Conservation (phyloP, 2,329 filamentous ascomycete genomes). For the Diaporthe velutina region DNA sequence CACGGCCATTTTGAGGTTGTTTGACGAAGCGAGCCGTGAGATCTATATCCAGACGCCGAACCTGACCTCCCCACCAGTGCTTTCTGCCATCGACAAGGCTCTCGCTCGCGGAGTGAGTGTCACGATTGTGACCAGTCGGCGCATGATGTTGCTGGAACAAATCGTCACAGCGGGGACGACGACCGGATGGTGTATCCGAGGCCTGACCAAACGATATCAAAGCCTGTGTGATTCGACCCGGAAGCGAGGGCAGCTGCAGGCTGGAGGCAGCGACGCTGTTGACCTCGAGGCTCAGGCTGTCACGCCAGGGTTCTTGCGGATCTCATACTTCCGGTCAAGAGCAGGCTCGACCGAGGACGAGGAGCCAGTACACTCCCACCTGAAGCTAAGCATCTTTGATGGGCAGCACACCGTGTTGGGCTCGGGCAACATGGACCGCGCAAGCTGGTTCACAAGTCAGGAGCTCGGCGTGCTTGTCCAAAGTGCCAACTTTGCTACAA, state of each 20-base stretch:
- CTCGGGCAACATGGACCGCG: conserved; percentile 86
- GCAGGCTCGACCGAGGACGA: conserved; percentile 49
- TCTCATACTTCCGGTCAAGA: conserved; percentile 69
- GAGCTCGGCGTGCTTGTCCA: conserved; percentile 78
- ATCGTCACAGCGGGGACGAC: conserved; percentile 83
- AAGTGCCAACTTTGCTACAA: conserved; percentile 48
- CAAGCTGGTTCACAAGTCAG: conserved; percentile 89
- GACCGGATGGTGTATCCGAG: conserved; percentile 73
- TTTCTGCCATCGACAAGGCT: conserved; percentile 71
- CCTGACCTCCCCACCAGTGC: conserved; percentile 75
- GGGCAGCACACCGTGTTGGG: conserved; percentile 76
- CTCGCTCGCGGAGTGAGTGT: conserved; percentile 77
- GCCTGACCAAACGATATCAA: conserved; percentile 68
- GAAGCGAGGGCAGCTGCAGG: conserved; percentile 44
- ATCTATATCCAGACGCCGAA: conserved; percentile 85
- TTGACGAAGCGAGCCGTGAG: conserved; percentile 67
- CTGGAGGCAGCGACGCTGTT: conserved; percentile 41
- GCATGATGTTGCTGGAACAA: conserved; percentile 84
- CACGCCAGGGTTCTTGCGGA: conserved; percentile 62
- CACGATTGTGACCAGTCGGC: conserved; percentile 73
- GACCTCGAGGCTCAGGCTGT: conserved; percentile 58
- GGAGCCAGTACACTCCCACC: conserved; percentile 80
- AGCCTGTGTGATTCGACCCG: neutral
- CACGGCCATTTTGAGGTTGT: conserved; percentile 70
- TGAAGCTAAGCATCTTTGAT: conserved; percentile 84